Evolutionary conservation across 164 flowering plant species (phyloP).

Genomic region (Stephania japonica): DNA sequence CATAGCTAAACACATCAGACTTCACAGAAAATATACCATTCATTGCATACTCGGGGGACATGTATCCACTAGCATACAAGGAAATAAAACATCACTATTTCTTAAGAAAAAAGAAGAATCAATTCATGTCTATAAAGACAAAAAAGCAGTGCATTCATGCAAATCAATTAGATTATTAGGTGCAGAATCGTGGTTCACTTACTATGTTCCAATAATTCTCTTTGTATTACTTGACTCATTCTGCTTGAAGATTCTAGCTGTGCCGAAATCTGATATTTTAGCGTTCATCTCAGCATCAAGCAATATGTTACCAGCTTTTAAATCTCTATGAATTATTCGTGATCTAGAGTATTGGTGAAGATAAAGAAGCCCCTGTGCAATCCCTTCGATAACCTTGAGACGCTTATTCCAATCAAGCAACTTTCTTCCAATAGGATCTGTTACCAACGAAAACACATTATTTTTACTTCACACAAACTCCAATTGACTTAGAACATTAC

Average conservation of each 20-base stretch:
- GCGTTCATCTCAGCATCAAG: neutral
- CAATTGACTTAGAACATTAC: too few relatives aligned
- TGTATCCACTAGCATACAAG: neutral
- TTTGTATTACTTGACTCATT: neutral
- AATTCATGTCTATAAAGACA: neutral
- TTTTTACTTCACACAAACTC: too few relatives aligned
- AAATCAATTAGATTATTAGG: neutral
- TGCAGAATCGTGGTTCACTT: neutral
- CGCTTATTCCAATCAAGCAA: constrained; percentile 1
- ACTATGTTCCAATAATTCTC: neutral
- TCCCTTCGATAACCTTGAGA: neutral
- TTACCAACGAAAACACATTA: neutral
- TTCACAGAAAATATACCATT: constrained; percentile 4
- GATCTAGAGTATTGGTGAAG: neutral
- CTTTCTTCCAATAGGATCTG: neutral
- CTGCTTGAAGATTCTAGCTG: neutral
- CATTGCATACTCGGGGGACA: constrained; percentile 9
- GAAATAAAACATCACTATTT: too few relatives aligned
- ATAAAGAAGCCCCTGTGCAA: neutral
- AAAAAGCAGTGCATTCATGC: neutral
- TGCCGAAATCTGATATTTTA: constrained; percentile 1
- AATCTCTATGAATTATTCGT: neutral
- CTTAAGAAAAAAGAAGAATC: too few relatives aligned
- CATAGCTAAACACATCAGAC: neutral
- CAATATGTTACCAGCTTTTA: neutral